phyloP scores from a whole-genome alignment of 1,284 basidiomycete genomes.

The Leccinum cinnamomeum region DNA sequence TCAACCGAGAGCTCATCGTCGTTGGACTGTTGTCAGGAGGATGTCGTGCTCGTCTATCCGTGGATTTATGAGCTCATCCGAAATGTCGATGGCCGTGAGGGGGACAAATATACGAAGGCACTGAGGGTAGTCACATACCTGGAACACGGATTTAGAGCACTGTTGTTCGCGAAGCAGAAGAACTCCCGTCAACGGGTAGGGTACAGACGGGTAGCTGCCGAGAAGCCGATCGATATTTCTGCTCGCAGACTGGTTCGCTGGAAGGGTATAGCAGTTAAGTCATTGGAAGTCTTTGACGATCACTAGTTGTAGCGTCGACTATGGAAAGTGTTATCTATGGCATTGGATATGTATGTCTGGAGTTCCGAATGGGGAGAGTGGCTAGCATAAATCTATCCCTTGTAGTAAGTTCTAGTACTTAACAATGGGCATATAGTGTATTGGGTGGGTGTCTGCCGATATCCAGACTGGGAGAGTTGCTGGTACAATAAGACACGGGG shows the following conservation, averaged over 20 bases:
- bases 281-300: constrained; percentile 5
- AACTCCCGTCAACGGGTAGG: neutral
- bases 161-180: neutral
- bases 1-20: too few relatives aligned
- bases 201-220: constrained; percentile 13
- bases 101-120: too few relatives aligned
- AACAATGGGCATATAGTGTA: neutral
- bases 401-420: too few relatives aligned
- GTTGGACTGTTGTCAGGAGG: too few relatives aligned
- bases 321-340: neutral
- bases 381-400: too few relatives aligned
- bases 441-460: neutral
- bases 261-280: neutral
- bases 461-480: neutral
- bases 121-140: too few relatives aligned
- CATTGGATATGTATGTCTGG: neutral
- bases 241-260: neutral
- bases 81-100: too few relatives aligned
- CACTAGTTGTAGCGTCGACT: neutral
- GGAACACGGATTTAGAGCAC: too few relatives aligned
- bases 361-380: neutral
- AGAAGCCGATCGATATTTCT: neutral
- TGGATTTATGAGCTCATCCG: too few relatives aligned
- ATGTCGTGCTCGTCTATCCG: too few relatives aligned
- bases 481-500: neutral